Evolutionary conservation across 345 rosid species (phyloP), one percentile per base, ranked within the genome.

Genomic region (Eucalyptus shirleyi): DNA sequence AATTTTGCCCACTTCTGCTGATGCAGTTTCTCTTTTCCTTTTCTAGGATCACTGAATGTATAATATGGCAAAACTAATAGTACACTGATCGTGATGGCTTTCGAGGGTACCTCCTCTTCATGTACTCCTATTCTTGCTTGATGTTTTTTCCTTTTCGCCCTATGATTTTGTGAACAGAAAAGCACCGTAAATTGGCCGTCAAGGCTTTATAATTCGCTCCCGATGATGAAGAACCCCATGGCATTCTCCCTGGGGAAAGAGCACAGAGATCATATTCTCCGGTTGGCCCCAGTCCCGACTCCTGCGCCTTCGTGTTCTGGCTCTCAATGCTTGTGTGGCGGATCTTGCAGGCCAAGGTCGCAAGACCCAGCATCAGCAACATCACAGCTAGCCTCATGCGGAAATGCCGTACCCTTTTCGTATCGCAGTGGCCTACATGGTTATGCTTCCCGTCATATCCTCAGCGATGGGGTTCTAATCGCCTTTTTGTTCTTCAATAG

Each of bases 381-480:
- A 80, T 82, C 10, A 23, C 62, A 24, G 11, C 62, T 2, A 56
- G 28, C 42, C 65, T 90, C 51, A 28, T 90, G 30, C 93, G 89
- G 69, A 91, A 2, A 40, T 88, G 7, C 44, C 91, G 93, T 89
- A 90, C n/a, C 87, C 44, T n/a, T 47, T 91, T 5, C 91, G 86
- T 62, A 56, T 88, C 6, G 72, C 89, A 8, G 89, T 92, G 28
- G 93, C 90, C n/a, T 92, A 90, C 86, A 24, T 92, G 86, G 88
- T 90, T 5, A 93, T 93, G 95, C 82, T 93, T 26, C 50, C 50
- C 17, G 5, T 13, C 50, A 50, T 13, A 50, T 50, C 6, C 50
- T 50, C 50, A 50, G 50, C 17, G 14, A 49, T 2, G 2, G 56
- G 0, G 2, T 53, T 53, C 56, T 53, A 53, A 53, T 53, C 10